Evolutionary conservation across 768 basidiomycete genomes (phyloP), one percentile per base, ranked within the genome.

Genomic region (Mycena maculata): DNA sequence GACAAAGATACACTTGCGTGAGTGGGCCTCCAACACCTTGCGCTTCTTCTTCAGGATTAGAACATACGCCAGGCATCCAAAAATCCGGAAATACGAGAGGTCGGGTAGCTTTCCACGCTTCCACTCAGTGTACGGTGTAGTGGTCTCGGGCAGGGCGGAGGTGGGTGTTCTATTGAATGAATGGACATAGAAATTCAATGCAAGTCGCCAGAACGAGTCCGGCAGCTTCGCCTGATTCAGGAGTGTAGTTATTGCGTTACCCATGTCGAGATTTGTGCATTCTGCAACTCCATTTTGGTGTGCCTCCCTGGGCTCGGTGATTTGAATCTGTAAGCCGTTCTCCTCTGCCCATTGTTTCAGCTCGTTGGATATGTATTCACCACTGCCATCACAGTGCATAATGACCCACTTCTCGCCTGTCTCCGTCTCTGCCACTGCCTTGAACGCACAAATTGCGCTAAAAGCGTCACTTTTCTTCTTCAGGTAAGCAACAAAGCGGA

Each of bases 211-310:
- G 48, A 78, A 74, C 8, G 47, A 60, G 2, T 38, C 20, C 9
- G 72, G 73, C 13, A 74, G 62, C 16, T 69, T 42, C 7, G 71
- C 52, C 28, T 71, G 49, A 7, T 4, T 15, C 12, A 80, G 68
- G 66, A 81, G 75, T 0, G 76, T 53, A 12, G 48, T 57, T n/a
- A 68, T 68, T 7, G 33, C 33, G 33, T 36, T 36, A 13, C 13
- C 33, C 8, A 36, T 36, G 13, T 36, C 33, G 33, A 6, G 68
- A 38, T 83, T 82, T 25, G 71, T 63, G 16, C 76, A 63, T 68
- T 83, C 79, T 0, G 79, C 79, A 9, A 81, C 73, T 16, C 80
- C 76, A 60, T 80, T 82, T 58, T 79, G 77, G 61, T 78, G 72
- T 23, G 76, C 76, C 58, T 66, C 64, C 6, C 47, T 13, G 13